Evolutionary conservation across 257 asterid genomes (phyloP).

Genomic region (Fraxinus anomala): DNA sequence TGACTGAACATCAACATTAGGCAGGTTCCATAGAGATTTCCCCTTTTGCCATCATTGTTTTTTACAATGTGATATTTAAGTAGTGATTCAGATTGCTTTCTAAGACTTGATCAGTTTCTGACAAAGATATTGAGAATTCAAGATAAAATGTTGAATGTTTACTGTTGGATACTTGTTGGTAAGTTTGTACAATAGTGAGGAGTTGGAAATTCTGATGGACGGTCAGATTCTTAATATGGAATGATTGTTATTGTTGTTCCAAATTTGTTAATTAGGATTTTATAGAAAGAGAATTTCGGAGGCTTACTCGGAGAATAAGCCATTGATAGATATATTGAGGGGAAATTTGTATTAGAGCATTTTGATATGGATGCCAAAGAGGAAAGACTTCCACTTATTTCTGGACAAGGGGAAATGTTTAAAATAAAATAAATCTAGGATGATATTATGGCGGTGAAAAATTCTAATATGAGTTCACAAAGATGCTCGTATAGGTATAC

Average conservation of each 20-base stretch:
- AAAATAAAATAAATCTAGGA: neutral
- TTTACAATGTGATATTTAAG: neutral
- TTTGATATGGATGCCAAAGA: no score
- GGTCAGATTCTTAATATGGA: neutral
- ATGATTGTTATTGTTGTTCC: neutral
- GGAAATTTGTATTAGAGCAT: neutral
- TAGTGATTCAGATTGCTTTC: neutral
- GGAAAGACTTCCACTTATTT: no score
- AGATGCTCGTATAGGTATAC: neutral
- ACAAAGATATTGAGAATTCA: neutral
- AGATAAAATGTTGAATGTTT: neutral
- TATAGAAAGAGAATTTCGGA: neutral
- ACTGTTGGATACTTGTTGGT: neutral
- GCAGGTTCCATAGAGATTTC: neutral
- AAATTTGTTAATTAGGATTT: no score
- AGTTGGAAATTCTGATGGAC: neutral
- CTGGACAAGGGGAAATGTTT: neutral
- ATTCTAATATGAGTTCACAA: neutral
- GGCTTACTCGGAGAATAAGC: neutral
- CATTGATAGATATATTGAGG: neutral
- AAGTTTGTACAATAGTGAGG: neutral
- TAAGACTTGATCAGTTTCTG: neutral
- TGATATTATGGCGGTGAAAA: neutral
- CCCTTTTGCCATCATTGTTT: neutral
- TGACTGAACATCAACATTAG: neutral